A percentile compares a stretch with the other conserved stretches of the same genome.
Evolutionary conservation across 192 early-diverging fungal genomes (phyloP).

Genomic region (Entomortierella lignicola): DNA sequence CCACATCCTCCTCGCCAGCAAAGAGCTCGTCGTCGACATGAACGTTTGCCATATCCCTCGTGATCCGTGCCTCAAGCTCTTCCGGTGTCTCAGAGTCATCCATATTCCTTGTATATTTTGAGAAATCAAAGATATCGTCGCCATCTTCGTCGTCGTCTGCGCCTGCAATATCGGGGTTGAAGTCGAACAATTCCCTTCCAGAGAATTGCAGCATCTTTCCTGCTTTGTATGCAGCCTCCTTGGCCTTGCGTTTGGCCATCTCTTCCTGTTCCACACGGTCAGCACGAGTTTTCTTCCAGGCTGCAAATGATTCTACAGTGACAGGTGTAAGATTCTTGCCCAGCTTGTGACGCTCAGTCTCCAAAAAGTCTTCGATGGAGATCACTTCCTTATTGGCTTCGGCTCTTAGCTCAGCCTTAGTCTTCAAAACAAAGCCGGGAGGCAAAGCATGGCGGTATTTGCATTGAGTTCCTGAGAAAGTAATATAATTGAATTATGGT

Average conservation of each 20-base stretch:
- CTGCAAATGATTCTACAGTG: conserved; percentile 88
- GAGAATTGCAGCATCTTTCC: conserved; percentile 95
- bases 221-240: conserved; percentile 86
- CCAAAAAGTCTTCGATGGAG: conserved; percentile 97
- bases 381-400: conserved; percentile 85
- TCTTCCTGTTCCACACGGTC: conserved; percentile 77
- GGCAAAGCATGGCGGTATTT: conserved; percentile 98
- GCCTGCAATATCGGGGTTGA: conserved; percentile 90
- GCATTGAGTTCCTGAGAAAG: conserved; percentile 76
- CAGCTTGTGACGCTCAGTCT: conserved; percentile 96
- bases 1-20: conserved; percentile 72
- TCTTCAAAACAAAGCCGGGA: conserved; percentile 94
- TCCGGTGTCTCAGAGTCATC: conserved; percentile 63
- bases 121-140: conserved; percentile 84
- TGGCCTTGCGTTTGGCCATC: conserved; percentile 73
- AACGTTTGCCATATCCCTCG: conserved; percentile 40
- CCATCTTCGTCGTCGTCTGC: conserved; percentile 79
- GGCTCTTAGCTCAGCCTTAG: conserved; percentile 85
- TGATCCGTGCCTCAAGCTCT: conserved; percentile 45
- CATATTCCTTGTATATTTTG: conserved; percentile 77
- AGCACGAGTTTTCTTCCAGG: conserved; percentile 93
- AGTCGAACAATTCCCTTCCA: conserved; percentile 97
- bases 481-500: not conserved
- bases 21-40: conserved; percentile 71
- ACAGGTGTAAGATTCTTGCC: conserved; percentile 95